Evolutionary conservation across 2,329 filamentous ascomycete genomes (phyloP), one percentile per base, ranked within the genome.

Genomic region (Xylaria polymorpha): DNA sequence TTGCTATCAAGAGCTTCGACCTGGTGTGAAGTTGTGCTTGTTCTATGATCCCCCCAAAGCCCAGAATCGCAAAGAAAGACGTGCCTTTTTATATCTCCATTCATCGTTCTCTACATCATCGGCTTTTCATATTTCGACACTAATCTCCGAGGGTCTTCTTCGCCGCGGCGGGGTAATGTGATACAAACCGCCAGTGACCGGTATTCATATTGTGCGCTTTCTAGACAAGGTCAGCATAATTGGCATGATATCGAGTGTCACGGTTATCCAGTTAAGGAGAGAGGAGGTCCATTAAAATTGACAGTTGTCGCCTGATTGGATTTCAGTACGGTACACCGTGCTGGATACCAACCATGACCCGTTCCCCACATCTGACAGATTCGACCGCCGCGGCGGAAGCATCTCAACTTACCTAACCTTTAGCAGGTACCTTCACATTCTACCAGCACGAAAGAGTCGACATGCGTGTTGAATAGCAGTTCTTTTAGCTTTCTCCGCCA

Each of bases 381-480:
- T 67, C 68, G 64, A 70, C 68, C 68, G 68, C 68, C 68, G 68
- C 68, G 68, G 68, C 61, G 56, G 61, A 70, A 70, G 48, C 53
- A 41, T 25, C 29, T 22, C n/a, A 22, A 37, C 29, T 37, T 32
- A 29, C 25, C 25, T 29, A 29, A n/a, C n/a, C n/a, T n/a, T n/a
- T n/a, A n/a, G n/a, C n/a, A 29, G 25, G 25, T 29, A 25, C 44
- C 53, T 41, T 14, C 35, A 37, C 46, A 2, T 25, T 18, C n/a
- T 22, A n/a, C 44, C 37, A 32, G 22, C 12, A 37, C 29, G n/a
- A 58, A 18, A 20, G 29, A 20, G 46, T 37, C 14, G 15, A 46
- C 44, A 59, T 48, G n/a, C 50, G n/a, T 32, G 55, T 59, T 46
- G 22, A 25, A 53, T 14, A 41, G 15, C 32, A 25, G n/a, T 56